Evolutionary conservation across 495 filamentous ascomycete species (phyloP).

Genomic region (Neurospora sp.): DNA sequence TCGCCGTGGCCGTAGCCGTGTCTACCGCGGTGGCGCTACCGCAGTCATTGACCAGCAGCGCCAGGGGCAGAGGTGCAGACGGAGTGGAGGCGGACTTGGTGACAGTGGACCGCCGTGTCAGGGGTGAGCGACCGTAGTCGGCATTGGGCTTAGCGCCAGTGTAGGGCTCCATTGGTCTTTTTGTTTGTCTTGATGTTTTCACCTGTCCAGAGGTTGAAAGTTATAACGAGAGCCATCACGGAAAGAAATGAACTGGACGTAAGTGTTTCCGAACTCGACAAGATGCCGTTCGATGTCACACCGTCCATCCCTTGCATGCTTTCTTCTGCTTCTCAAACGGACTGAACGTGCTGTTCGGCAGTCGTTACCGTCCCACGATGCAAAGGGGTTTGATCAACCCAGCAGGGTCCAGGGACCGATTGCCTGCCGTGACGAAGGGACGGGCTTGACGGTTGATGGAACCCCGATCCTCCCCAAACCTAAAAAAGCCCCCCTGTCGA

Average conservation of each 20-base stretch:
- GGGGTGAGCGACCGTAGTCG: background rate
- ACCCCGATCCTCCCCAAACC: background rate
- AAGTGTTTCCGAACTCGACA: background rate
- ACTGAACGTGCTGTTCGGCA: background rate
- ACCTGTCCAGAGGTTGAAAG: background rate
- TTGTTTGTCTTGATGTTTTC: background rate
- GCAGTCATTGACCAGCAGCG: background rate
- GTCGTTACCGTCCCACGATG: background rate
- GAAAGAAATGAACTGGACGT: background rate
- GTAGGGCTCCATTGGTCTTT: background rate
- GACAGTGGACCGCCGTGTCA: background rate
- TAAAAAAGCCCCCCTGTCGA: background rate
- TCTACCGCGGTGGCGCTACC: background rate
- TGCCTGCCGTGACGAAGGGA: background rate
- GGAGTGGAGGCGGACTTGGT: background rate
- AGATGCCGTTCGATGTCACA: background rate
- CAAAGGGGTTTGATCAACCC: background rate
- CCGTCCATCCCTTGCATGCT: background rate
- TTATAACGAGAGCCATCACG: background rate
- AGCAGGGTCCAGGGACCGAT: background rate
- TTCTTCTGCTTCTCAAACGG: background rate
- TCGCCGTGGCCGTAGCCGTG: conserved; percentile 10
- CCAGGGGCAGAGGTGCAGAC: background rate
- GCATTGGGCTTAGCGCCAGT: background rate
- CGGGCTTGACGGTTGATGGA: background rate